Conservation (phyloP, 2,329 filamentous ascomycete species). For the Trichoderma koningii region DNA sequence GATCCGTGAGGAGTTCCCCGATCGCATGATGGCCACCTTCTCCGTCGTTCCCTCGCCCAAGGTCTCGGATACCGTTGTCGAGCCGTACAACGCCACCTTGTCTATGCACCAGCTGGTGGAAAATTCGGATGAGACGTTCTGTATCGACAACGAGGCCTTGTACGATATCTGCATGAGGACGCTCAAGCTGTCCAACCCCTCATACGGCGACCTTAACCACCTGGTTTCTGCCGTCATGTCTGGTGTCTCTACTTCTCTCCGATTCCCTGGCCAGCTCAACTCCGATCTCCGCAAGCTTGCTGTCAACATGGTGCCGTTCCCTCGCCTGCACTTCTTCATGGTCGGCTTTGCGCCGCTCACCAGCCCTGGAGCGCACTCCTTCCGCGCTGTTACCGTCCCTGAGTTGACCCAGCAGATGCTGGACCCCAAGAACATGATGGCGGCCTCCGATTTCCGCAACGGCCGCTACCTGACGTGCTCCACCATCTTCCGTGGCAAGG, state of each 20-base stretch:
- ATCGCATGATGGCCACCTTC: constrained; percentile 99
- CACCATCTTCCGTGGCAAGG: constrained; percentile 99
- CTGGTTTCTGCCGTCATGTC: constrained; percentile 99
- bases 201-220: constrained; percentile 98
- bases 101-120: constrained; percentile 99
- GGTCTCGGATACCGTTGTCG: constrained; percentile 98
- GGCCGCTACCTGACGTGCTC: constrained; percentile 99
- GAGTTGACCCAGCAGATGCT: constrained; percentile 99
- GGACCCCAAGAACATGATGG: constrained; percentile 99
- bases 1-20: constrained; percentile 99
- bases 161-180: constrained; percentile 99
- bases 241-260: constrained; percentile 95
- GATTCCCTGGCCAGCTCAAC: constrained; percentile 99
- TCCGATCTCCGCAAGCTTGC: constrained; percentile 98
- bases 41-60: constrained; percentile 97
- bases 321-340: constrained; percentile 99
- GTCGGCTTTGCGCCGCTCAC: constrained; percentile 98
- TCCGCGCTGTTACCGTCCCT: constrained; percentile 95
- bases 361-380: constrained; percentile 78
- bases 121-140: constrained; percentile 99
- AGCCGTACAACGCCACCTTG: constrained; percentile 99
- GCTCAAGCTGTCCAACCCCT: constrained; percentile 97
- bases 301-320: constrained; percentile 99
- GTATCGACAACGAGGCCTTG: constrained; percentile 99
- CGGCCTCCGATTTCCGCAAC: constrained; percentile 98